phyloP scores from a whole-genome alignment of 768 basidiomycete genomes.

The Mycena polygramma region DNA sequence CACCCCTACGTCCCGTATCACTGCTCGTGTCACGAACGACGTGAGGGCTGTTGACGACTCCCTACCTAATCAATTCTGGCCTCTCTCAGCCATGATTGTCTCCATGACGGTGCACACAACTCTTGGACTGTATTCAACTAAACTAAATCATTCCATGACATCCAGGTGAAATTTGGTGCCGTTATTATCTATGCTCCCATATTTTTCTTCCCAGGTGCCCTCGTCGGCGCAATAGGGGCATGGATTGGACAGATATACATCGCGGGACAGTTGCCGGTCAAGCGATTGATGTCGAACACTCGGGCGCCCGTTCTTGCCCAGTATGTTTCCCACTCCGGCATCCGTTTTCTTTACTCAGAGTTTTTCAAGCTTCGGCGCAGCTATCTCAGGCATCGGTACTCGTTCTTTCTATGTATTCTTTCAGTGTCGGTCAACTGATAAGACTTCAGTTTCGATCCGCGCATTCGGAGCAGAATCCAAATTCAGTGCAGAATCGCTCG shows the following conservation, averaged over 20 bases:
- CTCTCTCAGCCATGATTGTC: conserved; percentile 44
- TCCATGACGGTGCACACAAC: conserved; percentile 46
- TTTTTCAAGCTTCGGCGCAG: conserved; percentile 53
- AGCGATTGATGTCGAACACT: conserved; percentile 42
- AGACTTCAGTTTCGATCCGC: conserved; percentile 50
- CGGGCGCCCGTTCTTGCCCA: conserved; percentile 45
- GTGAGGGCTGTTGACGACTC: conserved; percentile 48
- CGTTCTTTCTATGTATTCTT: neutral
- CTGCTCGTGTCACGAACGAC: conserved; percentile 64
- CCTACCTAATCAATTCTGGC: conserved; percentile 51
- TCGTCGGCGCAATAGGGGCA: conserved; percentile 38
- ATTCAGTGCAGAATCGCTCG: conserved; percentile 50
- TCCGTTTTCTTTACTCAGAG: conserved; percentile 20
- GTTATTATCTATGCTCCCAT: conserved; percentile 45
- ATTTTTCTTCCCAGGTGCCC: conserved; percentile 47
- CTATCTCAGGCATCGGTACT: conserved; percentile 55
- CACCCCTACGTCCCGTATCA: conserved; percentile 52
- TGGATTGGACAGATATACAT: conserved; percentile 45
- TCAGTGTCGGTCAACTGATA: too few species aligned
- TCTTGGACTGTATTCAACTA: conserved; percentile 42
- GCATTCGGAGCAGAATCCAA: conserved; percentile 61
- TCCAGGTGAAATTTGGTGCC: conserved; percentile 46
- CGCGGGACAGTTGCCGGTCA: conserved; percentile 44
- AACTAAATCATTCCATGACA: neutral
- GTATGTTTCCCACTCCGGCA: conserved; percentile 48